Evolutionary conservation across 768 basidiomycete genomes (phyloP), one percentile per base, ranked within the genome.

Genomic region (Asterophora parasitica): DNA sequence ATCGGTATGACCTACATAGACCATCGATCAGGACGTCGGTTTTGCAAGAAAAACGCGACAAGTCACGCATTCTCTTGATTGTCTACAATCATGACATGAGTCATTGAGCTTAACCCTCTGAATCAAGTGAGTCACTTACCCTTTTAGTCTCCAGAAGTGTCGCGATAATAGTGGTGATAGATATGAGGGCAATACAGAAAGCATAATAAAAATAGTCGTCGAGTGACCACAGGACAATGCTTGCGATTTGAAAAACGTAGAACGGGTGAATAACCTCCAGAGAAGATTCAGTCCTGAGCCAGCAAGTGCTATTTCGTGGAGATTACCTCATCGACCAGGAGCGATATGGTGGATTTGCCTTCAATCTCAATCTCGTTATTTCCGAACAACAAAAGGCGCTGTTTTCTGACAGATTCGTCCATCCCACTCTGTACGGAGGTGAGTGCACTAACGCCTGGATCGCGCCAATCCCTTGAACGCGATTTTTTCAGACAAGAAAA

Each of bases 171-270:
- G 90, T 95, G 49, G 86, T 72, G 27, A 84, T 68, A 28, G 90
- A 93, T 58, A 99, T 98, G 34, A 96, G 70, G 23, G 83, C 91
- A 56, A 98, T 99, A 58, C 93, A 96, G 57, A 94, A 95, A 9
- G 94, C 95, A 64, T 98, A 98, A 60, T 97, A 97, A 56, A 86
- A 92, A 61, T 98, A 99, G 62, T 97, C 79, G 55, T 99, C 96
- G 44, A 98, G 58, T 1, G 88, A 87, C 96, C 96, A 99, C 5
- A 99, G 70, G 32, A 89, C 71, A 56, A 98, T 88, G 55, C 92
- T 96, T 42, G 92, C 92, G 55, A 97, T 84, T 75, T 99, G 96
- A 61, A 99, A 99, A 46, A 99, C 86, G 62, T 97, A 98, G 67
- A 98, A 98, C 0, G 96, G 96, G 61, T 98, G 95, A 32, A 98